Evolutionary conservation across 495 filamentous ascomycete species (phyloP), one percentile per base, ranked within the genome.

Genomic region (Penicillium cataractarum): DNA sequence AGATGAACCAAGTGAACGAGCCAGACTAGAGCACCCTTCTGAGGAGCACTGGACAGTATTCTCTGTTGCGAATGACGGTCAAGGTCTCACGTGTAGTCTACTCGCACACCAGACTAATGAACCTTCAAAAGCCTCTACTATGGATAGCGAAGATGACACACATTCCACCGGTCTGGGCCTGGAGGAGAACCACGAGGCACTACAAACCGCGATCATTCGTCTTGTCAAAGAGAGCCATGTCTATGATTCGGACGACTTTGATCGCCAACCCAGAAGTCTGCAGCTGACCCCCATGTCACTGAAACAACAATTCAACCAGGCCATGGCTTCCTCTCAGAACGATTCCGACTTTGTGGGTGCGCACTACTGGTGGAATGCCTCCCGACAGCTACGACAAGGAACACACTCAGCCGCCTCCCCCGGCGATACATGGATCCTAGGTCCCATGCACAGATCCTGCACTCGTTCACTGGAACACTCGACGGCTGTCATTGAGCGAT

Each of bases 161-260:
- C 82, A 82, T 5, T 83, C 83, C 29, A 87, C 86, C 13, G 81
- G 83, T 9, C 81, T 91, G 12, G 90, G 91, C 29, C 76, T 92
- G 6, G 89, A 91, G 68, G 90, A 90, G 64, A 90, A 92, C 65
- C 91, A 95, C 65, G 90, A 95, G 73, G 88, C 91, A 56, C 77
- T 96, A 8, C 89, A 94, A 58, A 88, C 91, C 35, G 90, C 91
- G 6, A 90, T 97, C 50, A 76, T 91, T 49, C 93, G 91, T 68
- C 81, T 97, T 3, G 88, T 95, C 19, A 84, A 90, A 63, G 91
- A 95, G 42, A 91, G 88, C 60, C 90, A 92, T 63, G 88, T 90
- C 22, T 64, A 65, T 57, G 66, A 76, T 40, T 60, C 59, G 10
- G 64, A 63, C 29, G 69, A 71, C 21, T 63, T 64, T 22, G 64